These are phyloP conservation scores for Penicillium palitans DNA, from an alignment of 2,329 filamentous ascomycete genomes.

Conservation along the genomic window DNA sequence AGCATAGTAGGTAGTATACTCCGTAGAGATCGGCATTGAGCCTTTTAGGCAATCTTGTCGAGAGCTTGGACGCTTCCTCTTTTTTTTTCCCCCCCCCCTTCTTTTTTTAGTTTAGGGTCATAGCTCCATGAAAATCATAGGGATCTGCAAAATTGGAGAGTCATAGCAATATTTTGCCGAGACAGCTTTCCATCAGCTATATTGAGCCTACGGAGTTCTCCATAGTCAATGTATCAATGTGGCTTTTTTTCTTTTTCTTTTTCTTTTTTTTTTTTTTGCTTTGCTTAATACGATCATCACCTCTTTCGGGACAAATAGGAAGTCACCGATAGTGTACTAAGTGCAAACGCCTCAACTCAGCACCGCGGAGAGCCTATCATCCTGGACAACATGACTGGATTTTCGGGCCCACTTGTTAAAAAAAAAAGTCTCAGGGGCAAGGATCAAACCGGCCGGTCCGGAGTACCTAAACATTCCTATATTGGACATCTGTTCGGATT, in stretches of 20 bases:
- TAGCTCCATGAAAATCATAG: background rate
- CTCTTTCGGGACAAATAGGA: background rate
- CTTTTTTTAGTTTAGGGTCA: background rate
- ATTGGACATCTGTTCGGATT: background rate
- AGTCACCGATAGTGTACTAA: background rate
- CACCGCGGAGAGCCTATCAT: background rate
- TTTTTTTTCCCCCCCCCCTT: background rate
- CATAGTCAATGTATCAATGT: too few relatives aligned
- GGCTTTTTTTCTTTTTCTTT: background rate
- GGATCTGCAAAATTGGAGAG: conserved; percentile 3
- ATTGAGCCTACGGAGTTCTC: background rate
- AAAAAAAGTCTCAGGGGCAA: background rate
- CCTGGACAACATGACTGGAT: background rate
- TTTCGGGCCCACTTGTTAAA: conserved; percentile 1
- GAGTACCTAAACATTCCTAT: background rate
- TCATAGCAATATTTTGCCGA: background rate
- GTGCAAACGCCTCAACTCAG: background rate
- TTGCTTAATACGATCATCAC: background rate
- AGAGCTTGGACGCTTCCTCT: background rate
- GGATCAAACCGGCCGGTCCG: background rate
- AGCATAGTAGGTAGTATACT: background rate
- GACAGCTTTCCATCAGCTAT: background rate
- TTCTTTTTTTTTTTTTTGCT: background rate
- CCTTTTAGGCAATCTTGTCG: background rate
- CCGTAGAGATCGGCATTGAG: background rate